Conservation (phyloP, 352 stramenopile genomes). For the Globisporangium emineosum region DNA sequence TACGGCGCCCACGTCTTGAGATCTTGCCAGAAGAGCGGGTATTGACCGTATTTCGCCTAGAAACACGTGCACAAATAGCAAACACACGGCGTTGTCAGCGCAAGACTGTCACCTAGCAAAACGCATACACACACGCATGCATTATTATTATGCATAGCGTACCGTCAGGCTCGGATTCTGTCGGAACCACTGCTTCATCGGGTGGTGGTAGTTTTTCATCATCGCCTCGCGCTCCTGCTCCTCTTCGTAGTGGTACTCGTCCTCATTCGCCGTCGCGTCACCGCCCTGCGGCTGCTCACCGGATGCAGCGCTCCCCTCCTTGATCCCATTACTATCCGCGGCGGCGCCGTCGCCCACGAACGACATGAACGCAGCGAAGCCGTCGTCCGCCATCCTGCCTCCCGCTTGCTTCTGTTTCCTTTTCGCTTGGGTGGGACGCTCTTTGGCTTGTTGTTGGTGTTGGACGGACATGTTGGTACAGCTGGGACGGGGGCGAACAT, state of each 20-base stretch:
- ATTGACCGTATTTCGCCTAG: constrained; percentile 83
- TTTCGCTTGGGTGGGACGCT: neutral
- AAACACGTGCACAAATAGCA: neutral
- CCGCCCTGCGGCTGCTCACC: neutral
- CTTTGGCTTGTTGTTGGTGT: constrained; percentile 2
- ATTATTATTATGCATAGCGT: constrained; percentile 4
- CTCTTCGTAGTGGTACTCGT: constrained; percentile 83
- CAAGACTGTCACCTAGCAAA: neutral
- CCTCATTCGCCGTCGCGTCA: constrained; percentile 21
- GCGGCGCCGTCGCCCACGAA: constrained; percentile 34
- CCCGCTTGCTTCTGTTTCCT: neutral
- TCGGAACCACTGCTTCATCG: constrained; percentile 88
- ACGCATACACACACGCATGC: neutral
- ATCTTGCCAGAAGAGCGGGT: constrained; percentile 95
- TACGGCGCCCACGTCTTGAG: constrained; percentile 92
- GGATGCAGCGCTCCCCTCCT: neutral
- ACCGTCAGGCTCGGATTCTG: constrained; percentile 52
- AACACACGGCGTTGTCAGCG: neutral
- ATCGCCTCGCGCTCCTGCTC: constrained; percentile 85
- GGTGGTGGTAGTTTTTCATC: constrained; percentile 86
- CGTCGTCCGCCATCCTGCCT: constrained; percentile 47
- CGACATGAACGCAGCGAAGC: constrained; percentile 76
- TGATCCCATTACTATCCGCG: neutral
- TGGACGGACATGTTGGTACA: neutral
- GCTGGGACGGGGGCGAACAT: neutral